Evolutionary conservation across 78 protist species (phyloP), one percentile per base, ranked within the genome.

Genomic region (Monosiga brevicollis): DNA sequence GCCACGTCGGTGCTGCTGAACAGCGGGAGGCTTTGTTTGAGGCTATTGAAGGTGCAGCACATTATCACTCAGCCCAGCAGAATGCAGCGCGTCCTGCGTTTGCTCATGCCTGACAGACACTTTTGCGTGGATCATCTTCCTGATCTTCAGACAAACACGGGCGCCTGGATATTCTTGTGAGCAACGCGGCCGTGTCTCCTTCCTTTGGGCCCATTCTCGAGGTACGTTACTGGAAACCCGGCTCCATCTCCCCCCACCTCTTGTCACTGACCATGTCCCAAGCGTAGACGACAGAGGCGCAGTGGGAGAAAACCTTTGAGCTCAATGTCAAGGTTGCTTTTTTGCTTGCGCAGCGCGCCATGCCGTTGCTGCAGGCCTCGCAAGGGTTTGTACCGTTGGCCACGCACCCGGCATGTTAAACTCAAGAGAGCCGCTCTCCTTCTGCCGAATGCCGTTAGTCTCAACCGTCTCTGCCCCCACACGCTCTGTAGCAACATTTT

Each of bases 171-270:
- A 39, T 71, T 0, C 84, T 88, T n/a, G 87, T 88, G 25, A 36
- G 38, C 42, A 88, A 88, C 77, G 91, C 87, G 6, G 91, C 87
- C 37, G 79, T 49, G 75, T 71, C 55, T 0, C 86, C 91, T 24
- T 42, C 2, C 10, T 79, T 39, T 32, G 87, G 84, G 22, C 73
- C 78, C 6, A 32, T 41, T 70, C 10, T 79, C 11, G 76, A 35
- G 23, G 74, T 6, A 72, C n/a, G 76, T 25, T 10, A 29, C 23
- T 10, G 23, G 23, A 3, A 29, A 32, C 76, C 3, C 26, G 10
- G 76, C n/a, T n/a, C n/a, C n/a, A n/a, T n/a, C n/a, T n/a, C n/a
- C n/a, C n/a, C n/a, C n/a, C 76, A 20, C 23, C 23, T 72, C 26
- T 41, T 3, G 32, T 24, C 74, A 1, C 6, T 22, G 42, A 62